Evolutionary conservation across 441 rosid genomes (phyloP).

Genomic region (Adansonia gregorii): DNA sequence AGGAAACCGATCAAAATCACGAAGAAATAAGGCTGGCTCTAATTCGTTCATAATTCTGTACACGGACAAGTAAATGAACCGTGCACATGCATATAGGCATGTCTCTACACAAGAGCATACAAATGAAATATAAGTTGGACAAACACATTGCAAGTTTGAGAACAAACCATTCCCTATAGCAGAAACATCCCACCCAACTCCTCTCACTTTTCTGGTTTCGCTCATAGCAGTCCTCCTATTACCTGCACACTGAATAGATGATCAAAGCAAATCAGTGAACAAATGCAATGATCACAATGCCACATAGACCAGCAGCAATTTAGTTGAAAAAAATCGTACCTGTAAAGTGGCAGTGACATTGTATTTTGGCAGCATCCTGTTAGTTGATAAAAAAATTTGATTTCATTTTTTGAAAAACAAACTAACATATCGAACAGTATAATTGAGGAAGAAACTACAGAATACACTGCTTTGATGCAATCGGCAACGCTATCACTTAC

Average conservation of each 20-base stretch:
- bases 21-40: background rate
- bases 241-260: constrained; percentile 81
- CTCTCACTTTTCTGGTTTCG: constrained; percentile 71
- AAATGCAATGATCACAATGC: background rate
- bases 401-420: background rate
- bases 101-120: background rate
- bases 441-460: background rate
- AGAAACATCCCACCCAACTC: constrained; percentile 97
- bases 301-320: background rate
- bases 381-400: constrained; percentile 14
- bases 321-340: constrained; percentile 41
- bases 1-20: background rate
- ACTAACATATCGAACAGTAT: background rate
- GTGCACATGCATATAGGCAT: background rate
- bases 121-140: background rate
- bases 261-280: constrained; percentile 25
- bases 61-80: background rate
- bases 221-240: constrained; percentile 99
- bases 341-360: constrained; percentile 80
- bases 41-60: background rate
- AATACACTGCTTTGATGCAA: background rate
- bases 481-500: constrained; percentile 38
- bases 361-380: constrained; percentile 86
- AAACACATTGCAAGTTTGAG: constrained; percentile 9
- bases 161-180: constrained; percentile 88